Base-by-base conservation (phyloP, 2,329 filamentous ascomycete species). In the Penicillium concentricum region DNA sequence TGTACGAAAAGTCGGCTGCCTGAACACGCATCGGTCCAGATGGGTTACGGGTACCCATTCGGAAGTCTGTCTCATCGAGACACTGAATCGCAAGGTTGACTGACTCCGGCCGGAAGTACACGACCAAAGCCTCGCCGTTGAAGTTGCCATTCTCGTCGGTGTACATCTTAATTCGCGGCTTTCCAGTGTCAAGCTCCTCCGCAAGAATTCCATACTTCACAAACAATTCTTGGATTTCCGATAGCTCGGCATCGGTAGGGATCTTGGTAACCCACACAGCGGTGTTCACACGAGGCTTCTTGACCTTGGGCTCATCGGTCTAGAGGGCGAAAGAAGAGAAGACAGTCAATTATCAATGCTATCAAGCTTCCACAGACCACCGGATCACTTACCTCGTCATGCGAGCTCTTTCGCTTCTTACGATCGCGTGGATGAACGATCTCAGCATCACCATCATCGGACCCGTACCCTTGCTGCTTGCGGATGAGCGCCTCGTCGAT, bases 71-170 rank as follows among this genome's bases (percentile, higher is more conserved):
- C 52, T 79, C 76, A 43, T 80, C 78, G 16, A 86, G 77, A 65
- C 81, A 78, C 51, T 83, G 80, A 13, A 85, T 75, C 1, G 81
- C 76, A 50, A 79, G 88, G 41, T 89, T 80, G 57, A 99, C 93
- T n/a, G 90, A 95, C 70, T 96, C 92, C 0, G 92, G 89, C 66
- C 94, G 91, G 82, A 96, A 97, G 77, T 95, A 99, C 35, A 97
- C 90, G 53, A 99, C 81, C 32, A 99, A 82, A 2, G 91, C 92
- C 71, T 97, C 92, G 59, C 94, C 94, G 72, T 97, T 97, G 81
- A 96, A 96, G 16, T 86, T 84, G 20, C 92, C 94, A 1, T 87
- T 77, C 1, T 89, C 85, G 71, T 97, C 87, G 20, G 81, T 85
- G 76, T 99, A 99, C 74, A 99, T 85, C 78, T 96, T 97, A 76